Evolutionary conservation across 352 stramenopile genomes (phyloP).

Genomic region (Globisporangium recalcitrans): DNA sequence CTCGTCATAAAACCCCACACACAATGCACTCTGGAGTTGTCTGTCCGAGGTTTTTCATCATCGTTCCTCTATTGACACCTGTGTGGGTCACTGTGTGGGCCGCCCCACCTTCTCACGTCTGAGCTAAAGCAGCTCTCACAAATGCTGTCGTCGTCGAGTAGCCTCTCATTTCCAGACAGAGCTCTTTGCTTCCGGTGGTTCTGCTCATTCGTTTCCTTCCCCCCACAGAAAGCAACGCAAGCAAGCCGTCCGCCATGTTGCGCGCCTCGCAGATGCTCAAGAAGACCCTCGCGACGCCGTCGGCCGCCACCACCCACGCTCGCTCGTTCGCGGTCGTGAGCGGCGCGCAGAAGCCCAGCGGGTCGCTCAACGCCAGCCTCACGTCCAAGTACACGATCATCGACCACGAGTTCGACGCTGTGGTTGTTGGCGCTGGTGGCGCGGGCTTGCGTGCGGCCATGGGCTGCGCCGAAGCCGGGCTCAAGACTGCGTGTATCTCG

Average conservation of each 20-base stretch:
- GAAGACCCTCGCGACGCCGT: neutral
- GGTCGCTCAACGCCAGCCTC: constrained; percentile 28
- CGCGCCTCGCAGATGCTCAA: constrained; percentile 9
- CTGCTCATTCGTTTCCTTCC: neutral
- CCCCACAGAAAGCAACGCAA: neutral
- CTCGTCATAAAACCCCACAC: neutral
- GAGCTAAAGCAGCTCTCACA: neutral
- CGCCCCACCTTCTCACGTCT: neutral
- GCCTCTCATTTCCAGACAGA: constrained; percentile 8
- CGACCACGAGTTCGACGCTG: constrained; percentile 95
- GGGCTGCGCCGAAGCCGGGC: constrained; percentile 89
- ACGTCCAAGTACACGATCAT: constrained; percentile 77
- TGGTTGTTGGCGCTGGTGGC: constrained; percentile 94
- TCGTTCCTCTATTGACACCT: neutral
- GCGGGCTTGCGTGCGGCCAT: constrained; percentile 91
- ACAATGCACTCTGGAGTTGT: neutral
- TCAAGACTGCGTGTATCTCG: constrained; percentile 97
- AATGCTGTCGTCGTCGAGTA: neutral
- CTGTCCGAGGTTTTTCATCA: neutral
- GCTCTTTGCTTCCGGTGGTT: constrained; percentile 8
- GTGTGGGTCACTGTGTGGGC: neutral
- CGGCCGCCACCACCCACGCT: neutral
- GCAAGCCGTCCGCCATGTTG: neutral
- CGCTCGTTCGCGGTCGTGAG: constrained; percentile 23
- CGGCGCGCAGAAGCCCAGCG: constrained; percentile 21